Conservation (phyloP, 768 basidiomycete genomes). For the Lactarius sp. region DNA sequence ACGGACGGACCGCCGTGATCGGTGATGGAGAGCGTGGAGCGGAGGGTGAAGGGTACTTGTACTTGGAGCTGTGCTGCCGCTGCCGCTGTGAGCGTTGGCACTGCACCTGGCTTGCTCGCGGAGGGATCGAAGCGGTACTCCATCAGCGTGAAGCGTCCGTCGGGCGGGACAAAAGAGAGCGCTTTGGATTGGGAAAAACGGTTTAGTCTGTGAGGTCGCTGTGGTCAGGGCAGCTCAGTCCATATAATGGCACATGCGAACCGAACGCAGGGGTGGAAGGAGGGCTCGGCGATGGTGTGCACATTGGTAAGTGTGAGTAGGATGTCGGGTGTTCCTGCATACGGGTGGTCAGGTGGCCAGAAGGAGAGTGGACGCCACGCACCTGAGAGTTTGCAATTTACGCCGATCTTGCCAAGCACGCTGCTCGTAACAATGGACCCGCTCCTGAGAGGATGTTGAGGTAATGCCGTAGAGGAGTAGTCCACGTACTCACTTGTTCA, state of each 20-base stretch:
- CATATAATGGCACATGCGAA: constrained; percentile 33
- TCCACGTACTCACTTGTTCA: constrained; percentile 58
- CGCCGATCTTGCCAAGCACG: constrained; percentile 74
- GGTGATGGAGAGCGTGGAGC: constrained; percentile 33
- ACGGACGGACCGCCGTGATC: constrained; percentile 39
- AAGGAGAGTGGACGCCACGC: constrained; percentile 4
- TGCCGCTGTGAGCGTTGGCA: constrained; percentile 37
- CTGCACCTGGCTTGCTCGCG: constrained; percentile 33
- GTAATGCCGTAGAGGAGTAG: no score
- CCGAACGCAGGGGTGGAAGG: constrained; percentile 94
- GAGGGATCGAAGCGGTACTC: constrained; percentile 69
- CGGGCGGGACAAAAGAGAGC: constrained; percentile 91
- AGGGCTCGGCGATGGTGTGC: constrained; percentile 46
- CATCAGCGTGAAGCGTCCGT: constrained; percentile 79
- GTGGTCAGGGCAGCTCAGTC: neutral
- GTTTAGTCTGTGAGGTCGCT: constrained; percentile 48
- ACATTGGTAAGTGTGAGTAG: constrained; percentile 60
- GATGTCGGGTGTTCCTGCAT: constrained; percentile 81
- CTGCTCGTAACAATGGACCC: constrained; percentile 61
- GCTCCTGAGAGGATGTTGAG: constrained; percentile 41
- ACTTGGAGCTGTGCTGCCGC: constrained; percentile 28
- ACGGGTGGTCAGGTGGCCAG: neutral
- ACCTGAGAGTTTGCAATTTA: constrained; percentile 77
- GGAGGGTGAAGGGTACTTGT: constrained; percentile 35
- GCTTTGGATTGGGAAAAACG: constrained; percentile 72